Conservation (phyloP, 2,329 filamentous ascomycete genomes). For the Fusarium xylarioides region DNA sequence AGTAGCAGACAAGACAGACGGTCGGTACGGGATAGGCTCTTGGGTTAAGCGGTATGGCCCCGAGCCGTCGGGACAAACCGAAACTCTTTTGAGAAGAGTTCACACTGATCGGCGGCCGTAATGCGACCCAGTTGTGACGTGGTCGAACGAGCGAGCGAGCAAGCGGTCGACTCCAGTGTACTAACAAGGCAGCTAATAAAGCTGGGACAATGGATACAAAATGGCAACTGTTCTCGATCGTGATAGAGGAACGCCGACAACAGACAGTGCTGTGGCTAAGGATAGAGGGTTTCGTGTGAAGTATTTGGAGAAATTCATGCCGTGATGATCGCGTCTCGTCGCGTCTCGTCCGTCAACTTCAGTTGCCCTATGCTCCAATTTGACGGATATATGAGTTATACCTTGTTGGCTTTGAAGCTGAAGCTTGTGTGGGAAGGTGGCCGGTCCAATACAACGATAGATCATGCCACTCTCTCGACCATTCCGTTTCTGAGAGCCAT, state of each 20-base stretch:
- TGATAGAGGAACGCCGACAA: background rate
- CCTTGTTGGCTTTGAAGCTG: background rate
- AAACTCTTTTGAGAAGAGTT: conserved; percentile 31
- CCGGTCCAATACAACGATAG: background rate
- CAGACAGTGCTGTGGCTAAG: conserved; percentile 1
- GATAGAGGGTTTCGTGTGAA: background rate
- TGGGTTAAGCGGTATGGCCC: conserved; percentile 13
- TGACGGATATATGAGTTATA: background rate
- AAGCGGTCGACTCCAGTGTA: background rate
- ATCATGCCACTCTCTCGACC: conserved; percentile 16
- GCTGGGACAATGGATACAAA: conserved; percentile 10
- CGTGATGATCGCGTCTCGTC: background rate
- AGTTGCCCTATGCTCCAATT: background rate
- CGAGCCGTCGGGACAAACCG: conserved; percentile 33
- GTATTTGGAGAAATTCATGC: background rate
- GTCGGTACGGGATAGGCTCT: conserved; percentile 20
- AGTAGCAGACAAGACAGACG: conserved; percentile 15
- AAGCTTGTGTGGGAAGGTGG: background rate
- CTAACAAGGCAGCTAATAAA: conserved; percentile 9
- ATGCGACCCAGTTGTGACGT: conserved; percentile 40
- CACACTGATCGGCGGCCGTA: conserved; percentile 28
- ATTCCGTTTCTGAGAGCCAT: conserved; percentile 4
- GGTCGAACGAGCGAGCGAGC: conserved; percentile 35
- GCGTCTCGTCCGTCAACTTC: background rate
- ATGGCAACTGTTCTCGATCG: conserved; percentile 22